Evolutionary conservation across 805 yeast species (phyloP), one percentile per base, ranked within the genome.

Genomic region (Citeromyces matritensis): DNA sequence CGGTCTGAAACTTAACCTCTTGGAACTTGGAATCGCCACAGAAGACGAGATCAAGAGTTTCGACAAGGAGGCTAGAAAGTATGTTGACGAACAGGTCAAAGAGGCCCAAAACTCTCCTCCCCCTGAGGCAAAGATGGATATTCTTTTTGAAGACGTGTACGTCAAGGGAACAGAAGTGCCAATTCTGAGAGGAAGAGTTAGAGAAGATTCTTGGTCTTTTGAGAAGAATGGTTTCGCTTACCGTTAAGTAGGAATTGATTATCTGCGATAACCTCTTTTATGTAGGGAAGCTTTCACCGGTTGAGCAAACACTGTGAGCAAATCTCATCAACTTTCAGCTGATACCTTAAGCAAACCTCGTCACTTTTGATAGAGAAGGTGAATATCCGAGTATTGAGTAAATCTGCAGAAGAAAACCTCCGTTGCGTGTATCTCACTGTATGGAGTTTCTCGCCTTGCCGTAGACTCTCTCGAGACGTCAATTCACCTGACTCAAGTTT

Each of bases 41-140:
- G 98, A 88, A 69, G 94, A 78, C 37, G 97, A 91, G 68, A 71
- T 91, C 59, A 88, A 85, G 69, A 58, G 81, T 38, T 80, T 84
- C 55, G 98, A 91, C 66, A 91, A 91, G 69, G 85, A 80, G 44
- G 95, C 94, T 40, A 85, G 98, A 69, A 74, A 81, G 49, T 82
- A 75, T 57, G 96, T 91, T 44, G 96, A 85, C 50, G 85, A 81
- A 63, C 95, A 91, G 65, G 86, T 76, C 42, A 85, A 80, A 53
- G 76, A 73, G 53, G 97, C 98, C 45, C 95, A 86, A 61, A 80
- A 78, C 38, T 76, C 91, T 48, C 81, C 94, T 45, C 81, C 93
- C 42, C 98, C 98, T 42, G 95, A 84, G 59, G 93, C 95, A 41
- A 81, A 77, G 65, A 74, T 88, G 74, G 84, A 83, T 55, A 83